Evolutionary conservation across 768 basidiomycete genomes (phyloP).

Genomic region (Boletales sp.): DNA sequence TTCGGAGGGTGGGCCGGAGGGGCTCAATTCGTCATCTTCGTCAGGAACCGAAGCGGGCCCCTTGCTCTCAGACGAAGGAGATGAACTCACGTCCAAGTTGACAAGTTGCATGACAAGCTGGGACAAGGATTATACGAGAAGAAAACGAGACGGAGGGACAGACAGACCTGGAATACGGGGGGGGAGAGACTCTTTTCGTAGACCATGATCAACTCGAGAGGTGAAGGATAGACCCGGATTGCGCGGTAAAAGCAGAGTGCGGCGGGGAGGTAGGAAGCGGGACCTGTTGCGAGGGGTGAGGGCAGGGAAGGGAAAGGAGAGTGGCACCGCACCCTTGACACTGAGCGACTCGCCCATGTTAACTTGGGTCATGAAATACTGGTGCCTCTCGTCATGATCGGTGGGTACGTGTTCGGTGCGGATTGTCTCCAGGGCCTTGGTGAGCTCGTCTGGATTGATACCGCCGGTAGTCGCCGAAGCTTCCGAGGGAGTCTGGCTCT

Average conservation of each 20-base stretch:
- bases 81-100: constrained; percentile 81
- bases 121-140: constrained; percentile 4
- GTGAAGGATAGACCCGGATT: constrained; percentile 90
- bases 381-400: constrained; percentile 75
- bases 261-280: constrained; percentile 70
- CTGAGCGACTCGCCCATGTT: constrained; percentile 83
- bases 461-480: constrained; percentile 20
- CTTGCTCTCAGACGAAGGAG: constrained; percentile 38
- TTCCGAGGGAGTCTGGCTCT: constrained; percentile 51
- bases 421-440: constrained; percentile 60
- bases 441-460: constrained; percentile 51
- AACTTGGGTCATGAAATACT: constrained; percentile 90
- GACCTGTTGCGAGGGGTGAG: constrained; percentile 48
- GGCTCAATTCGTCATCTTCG: constrained; percentile 55
- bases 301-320: background rate
- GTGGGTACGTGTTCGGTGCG: constrained; percentile 66
- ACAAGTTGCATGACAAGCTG: constrained; percentile 81
- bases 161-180: constrained; percentile 69
- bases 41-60: constrained; percentile 33
- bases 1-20: constrained; percentile 76
- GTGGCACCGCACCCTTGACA: constrained; percentile 50
- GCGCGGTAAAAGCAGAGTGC: constrained; percentile 92
- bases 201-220: constrained; percentile 91
- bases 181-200: constrained; percentile 89
- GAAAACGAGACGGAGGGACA: background rate